phyloP scores from a whole-genome alignment of 2,329 filamentous ascomycete species.

The Fusarium avenaceum region DNA sequence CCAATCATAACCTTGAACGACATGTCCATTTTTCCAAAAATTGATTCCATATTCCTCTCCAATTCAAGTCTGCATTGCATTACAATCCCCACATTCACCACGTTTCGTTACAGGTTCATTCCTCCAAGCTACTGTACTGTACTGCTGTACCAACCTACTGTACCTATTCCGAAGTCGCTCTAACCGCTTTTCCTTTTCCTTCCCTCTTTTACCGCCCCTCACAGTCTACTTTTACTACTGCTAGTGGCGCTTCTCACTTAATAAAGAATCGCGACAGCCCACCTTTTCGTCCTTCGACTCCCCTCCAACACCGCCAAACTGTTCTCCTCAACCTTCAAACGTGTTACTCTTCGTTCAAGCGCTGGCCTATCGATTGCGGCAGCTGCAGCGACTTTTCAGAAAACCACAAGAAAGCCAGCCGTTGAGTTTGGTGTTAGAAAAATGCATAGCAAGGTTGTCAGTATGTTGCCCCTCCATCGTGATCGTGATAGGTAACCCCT shows the following conservation, averaged over 20 bases:
- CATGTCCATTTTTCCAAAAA: slow-evolving; percentile 30
- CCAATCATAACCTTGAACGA: slow-evolving; percentile 22
- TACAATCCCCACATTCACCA: slow-evolving; percentile 16
- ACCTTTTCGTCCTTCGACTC: slow-evolving; percentile 9
- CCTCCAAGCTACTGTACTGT: too few relatives aligned
- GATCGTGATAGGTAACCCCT: slow-evolving; percentile 6
- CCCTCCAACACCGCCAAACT: slow-evolving; percentile 75
- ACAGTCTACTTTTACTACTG: slow-evolving; percentile 1
- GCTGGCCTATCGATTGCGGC: slow-evolving; percentile 80
- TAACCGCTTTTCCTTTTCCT: background rate
- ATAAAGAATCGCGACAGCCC: slow-evolving; percentile 40
- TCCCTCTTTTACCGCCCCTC: slow-evolving; percentile 31
- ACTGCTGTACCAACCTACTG: too few relatives aligned
- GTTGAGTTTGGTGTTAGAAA: slow-evolving; percentile 63
- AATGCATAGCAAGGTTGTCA: slow-evolving; percentile 95
- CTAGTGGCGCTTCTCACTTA: slow-evolving; percentile 19
- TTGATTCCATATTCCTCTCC: slow-evolving; percentile 31
- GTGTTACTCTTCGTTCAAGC: slow-evolving; percentile 79
- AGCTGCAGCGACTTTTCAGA: slow-evolving; percentile 73
- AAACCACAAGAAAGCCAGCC: slow-evolving; percentile 56
- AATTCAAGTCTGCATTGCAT: slow-evolving; percentile 17
- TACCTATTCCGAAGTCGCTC: slow-evolving; percentile 33
- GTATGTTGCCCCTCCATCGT: slow-evolving; percentile 64
- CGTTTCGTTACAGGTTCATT: slow-evolving; percentile 3
- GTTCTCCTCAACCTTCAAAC: slow-evolving; percentile 87